phyloP scores from a whole-genome alignment of 1,139 yeast genomes.

The Debaryomyces sp. region DNA sequence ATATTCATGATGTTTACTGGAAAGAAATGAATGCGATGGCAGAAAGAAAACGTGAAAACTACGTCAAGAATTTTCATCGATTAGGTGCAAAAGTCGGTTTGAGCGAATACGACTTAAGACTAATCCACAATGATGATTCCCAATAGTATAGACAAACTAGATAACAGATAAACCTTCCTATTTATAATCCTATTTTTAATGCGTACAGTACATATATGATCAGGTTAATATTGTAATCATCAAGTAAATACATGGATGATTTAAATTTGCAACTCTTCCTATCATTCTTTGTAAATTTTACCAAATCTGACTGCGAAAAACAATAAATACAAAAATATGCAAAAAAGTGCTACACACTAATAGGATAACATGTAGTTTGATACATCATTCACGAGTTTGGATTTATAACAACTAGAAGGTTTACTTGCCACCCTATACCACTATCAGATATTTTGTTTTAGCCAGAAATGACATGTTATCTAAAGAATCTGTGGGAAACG shows the following conservation, averaged over 20 bases:
- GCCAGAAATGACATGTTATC: neutral
- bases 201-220: neutral
- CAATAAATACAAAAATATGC: neutral
- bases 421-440: neutral
- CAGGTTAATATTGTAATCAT: neutral
- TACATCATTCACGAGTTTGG: too few species aligned
- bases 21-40: slow-evolving; percentile 64
- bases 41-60: slow-evolving; percentile 53
- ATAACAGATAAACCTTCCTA: neutral
- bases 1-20: slow-evolving; percentile 83
- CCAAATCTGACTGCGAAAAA: neutral
- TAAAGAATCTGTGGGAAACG: neutral
- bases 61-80: slow-evolving; percentile 61
- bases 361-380: neutral
- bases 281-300: neutral
- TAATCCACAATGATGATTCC: neutral
- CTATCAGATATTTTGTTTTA: neutral
- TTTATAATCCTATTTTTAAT: neutral
- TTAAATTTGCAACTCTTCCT: too few species aligned
- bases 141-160: neutral
- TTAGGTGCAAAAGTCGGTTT: slow-evolving; percentile 77
- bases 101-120: slow-evolving; percentile 53
- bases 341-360: neutral
- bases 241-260: too few species aligned
- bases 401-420: too few species aligned